Evolutionary conservation across 2,329 filamentous ascomycete species (phyloP).

Genomic region (Plenodomus biglobosus): DNA sequence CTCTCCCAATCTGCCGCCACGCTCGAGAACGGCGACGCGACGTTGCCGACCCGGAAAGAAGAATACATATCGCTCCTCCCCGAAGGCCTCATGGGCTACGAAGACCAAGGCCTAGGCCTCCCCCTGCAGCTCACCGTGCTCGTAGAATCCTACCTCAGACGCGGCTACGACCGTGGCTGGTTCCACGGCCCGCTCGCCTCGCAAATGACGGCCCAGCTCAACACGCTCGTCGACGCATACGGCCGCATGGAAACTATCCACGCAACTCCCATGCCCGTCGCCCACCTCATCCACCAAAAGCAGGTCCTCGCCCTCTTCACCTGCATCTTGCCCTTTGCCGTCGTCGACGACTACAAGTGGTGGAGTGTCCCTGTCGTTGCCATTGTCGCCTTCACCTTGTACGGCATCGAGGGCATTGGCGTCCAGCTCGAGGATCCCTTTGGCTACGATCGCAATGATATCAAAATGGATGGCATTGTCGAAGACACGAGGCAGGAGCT

Average conservation of each 20-base stretch:
- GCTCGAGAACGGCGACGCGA: slow-evolving; percentile 30
- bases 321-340: slow-evolving; percentile 63
- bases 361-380: slow-evolving; percentile 62
- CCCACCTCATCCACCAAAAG: slow-evolving; percentile 65
- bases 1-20: slow-evolving; percentile 21
- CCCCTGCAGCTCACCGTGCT: slow-evolving; percentile 63
- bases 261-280: slow-evolving; percentile 64
- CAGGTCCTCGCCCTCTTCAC: slow-evolving; percentile 65
- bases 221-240: slow-evolving; percentile 59
- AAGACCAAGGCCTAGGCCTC: slow-evolving; percentile 61
- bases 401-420: slow-evolving; percentile 65
- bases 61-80: slow-evolving; percentile 58
- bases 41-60: slow-evolving; percentile 42
- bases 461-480: slow-evolving; percentile 67
- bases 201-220: slow-evolving; percentile 61
- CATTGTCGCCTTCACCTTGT: slow-evolving; percentile 64
- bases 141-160: slow-evolving; percentile 62
- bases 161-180: slow-evolving; percentile 59
- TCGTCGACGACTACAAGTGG: slow-evolving; percentile 65
- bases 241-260: slow-evolving; percentile 67
- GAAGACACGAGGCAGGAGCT: slow-evolving; percentile 62
- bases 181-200: slow-evolving; percentile 62
- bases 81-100: slow-evolving; percentile 52
- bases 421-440: slow-evolving; percentile 67
- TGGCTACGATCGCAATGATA: slow-evolving; percentile 66